These are phyloP conservation scores for Diutina ranongensis DNA, from an alignment of 1,139 yeast species.

Conservation along the genomic window DNA sequence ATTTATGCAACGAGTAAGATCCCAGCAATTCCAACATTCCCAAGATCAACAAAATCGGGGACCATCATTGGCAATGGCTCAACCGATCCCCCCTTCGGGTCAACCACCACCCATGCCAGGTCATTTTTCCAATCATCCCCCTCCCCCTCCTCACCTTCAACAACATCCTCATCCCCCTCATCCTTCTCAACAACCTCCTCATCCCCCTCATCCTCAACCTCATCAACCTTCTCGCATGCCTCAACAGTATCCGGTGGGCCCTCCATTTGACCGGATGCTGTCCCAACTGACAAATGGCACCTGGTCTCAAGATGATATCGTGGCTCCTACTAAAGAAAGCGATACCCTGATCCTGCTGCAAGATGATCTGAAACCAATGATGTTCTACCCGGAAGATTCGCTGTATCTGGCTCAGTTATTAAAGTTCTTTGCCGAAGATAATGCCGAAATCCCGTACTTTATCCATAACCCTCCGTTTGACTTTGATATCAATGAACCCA, in stretches of 20 bases:
- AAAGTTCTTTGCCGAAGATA: conserved; percentile 60
- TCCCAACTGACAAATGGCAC: conserved; percentile 8
- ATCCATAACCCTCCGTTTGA: conserved; percentile 66
- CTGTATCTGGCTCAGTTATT: conserved; percentile 46
- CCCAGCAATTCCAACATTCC: not conserved
- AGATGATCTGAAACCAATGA: conserved; percentile 9
- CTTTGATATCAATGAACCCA: conserved; percentile 73
- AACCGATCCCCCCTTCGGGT: no score
- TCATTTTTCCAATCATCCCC: not conserved
- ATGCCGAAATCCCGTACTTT: conserved; percentile 62
- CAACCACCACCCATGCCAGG: not conserved
- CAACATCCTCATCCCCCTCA: not conserved
- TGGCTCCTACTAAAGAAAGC: conserved; percentile 8
- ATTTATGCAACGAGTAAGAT: conserved; percentile 2
- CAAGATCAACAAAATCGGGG: not conserved
- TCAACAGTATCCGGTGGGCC: not conserved
- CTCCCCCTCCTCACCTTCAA: not conserved
- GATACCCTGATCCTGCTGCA: conserved; percentile 8
- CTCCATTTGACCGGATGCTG: not conserved
- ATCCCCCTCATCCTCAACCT: not conserved
- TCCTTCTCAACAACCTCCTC: not conserved
- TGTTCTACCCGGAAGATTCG: conserved; percentile 14
- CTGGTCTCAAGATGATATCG: conserved; percentile 34
- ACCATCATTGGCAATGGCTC: not conserved
- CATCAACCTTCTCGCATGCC: not conserved